phyloP scores from a whole-genome alignment of 306 rosid species.

The Glycine tomentella region DNA sequence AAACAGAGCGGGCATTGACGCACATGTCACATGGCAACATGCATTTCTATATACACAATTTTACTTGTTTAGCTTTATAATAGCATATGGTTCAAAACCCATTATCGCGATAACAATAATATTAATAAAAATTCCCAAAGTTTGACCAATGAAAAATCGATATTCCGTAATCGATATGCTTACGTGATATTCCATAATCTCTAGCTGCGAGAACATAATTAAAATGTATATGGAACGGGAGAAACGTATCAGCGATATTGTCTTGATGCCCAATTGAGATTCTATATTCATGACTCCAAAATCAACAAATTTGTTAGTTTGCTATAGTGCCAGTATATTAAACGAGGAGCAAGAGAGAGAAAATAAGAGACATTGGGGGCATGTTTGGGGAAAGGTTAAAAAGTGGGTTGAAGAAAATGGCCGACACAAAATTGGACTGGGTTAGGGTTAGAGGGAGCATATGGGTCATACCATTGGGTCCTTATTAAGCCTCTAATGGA shows the following conservation, averaged over 20 bases:
- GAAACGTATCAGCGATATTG: slow-evolving; percentile 4
- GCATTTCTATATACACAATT: slow-evolving; percentile 1
- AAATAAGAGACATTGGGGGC: slow-evolving; percentile 20
- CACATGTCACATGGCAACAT: slow-evolving; percentile 46
- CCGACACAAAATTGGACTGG: slow-evolving; percentile 59
- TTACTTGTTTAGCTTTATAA: neutral
- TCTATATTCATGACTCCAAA: slow-evolving; percentile 27
- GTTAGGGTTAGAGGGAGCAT: slow-evolving; percentile 52
- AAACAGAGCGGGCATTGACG: slow-evolving; percentile 25
- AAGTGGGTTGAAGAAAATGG: slow-evolving; percentile 47
- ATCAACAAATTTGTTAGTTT: slow-evolving; percentile 37
- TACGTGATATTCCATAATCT: slow-evolving; percentile 48
- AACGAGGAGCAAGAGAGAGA: slow-evolving; percentile 6
- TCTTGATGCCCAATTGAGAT: slow-evolving; percentile 34
- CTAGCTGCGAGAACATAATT: slow-evolving; percentile 32
- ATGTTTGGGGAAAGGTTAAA: slow-evolving; percentile 36
- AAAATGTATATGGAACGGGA: slow-evolving; percentile 15
- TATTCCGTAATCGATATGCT: slow-evolving; percentile 48
- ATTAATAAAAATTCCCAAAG: slow-evolving; percentile 1
- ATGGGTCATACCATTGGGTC: slow-evolving; percentile 60
- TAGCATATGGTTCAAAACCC: slow-evolving; percentile 34
- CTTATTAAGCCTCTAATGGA: slow-evolving; percentile 36
- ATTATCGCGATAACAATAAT: neutral
- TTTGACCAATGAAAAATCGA: slow-evolving; percentile 45
- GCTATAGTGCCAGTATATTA: neutral